Conservation (phyloP, 495 filamentous ascomycete genomes). For the Penicillium atrosanguineum region DNA sequence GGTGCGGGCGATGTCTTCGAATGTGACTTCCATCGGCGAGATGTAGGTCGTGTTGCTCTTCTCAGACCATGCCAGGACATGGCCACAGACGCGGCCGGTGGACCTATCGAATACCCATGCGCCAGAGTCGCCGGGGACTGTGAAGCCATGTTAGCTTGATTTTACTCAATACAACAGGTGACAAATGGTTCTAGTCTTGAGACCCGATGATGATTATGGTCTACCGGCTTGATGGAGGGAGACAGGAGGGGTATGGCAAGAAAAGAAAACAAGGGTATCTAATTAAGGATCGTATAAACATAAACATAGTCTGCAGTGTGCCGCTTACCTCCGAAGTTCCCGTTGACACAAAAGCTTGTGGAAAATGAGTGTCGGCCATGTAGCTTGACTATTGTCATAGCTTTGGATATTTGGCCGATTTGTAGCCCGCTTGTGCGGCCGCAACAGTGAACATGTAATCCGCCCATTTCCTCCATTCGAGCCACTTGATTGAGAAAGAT, state of each 20-base stretch:
- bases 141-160: conserved; percentile 18
- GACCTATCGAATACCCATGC: conserved; percentile 89
- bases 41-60: conserved; percentile 79
- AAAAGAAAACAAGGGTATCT: conserved; percentile 29
- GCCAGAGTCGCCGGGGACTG: conserved; percentile 84
- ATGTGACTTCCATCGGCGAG: conserved; percentile 86
- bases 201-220: conserved; percentile 11
- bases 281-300: conserved; percentile 30
- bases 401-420: conserved; percentile 68
- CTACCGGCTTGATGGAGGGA: conserved; percentile 17
- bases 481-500: conserved; percentile 44
- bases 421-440: conserved; percentile 88
- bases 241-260: conserved; percentile 5
- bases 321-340: conserved; percentile 63
- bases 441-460: conserved; percentile 78
- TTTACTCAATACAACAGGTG: conserved; percentile 22
- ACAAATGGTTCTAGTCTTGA: conserved; percentile 3
- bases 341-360: conserved; percentile 75
- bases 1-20: conserved; percentile 78
- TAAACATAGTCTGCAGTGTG: conserved; percentile 20
- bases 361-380: conserved; percentile 76
- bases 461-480: conserved; percentile 58
- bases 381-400: conserved; percentile 78
- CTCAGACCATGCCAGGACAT: conserved; percentile 83
- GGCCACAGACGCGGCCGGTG: conserved; percentile 78